phyloP scores from a whole-genome alignment of 257 asterid species.

The Solanum commersonii region DNA sequence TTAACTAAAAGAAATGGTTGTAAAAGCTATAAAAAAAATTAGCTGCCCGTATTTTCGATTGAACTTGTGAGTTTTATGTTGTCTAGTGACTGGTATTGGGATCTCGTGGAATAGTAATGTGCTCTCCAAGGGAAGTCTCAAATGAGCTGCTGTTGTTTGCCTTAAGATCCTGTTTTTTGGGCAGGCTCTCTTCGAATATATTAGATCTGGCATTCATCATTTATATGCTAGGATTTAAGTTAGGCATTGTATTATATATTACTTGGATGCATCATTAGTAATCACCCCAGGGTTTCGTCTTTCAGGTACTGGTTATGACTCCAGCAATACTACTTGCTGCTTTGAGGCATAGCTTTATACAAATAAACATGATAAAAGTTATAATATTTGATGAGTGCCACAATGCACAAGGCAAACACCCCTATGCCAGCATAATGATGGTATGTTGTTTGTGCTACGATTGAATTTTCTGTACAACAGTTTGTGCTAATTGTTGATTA shows the following conservation, averaged over 20 bases:
- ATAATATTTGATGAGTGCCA: conserved; percentile 86
- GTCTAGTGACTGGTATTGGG: background rate
- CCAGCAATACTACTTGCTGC: conserved; percentile 62
- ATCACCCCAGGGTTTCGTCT: background rate
- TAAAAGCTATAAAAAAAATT: background rate
- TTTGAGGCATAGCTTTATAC: conserved; percentile 47
- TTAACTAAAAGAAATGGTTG: background rate
- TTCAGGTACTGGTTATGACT: conserved; percentile 92
- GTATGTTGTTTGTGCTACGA: conserved; percentile 17
- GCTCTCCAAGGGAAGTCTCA: background rate
- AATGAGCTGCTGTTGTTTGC: background rate
- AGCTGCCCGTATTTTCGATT: background rate
- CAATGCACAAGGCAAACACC: conserved; percentile 68
- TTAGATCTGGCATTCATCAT: background rate
- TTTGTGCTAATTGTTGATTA: background rate
- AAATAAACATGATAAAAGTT: conserved; percentile 52
- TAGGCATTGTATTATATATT: background rate
- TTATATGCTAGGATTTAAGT: background rate
- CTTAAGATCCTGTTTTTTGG: background rate
- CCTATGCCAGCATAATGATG: conserved; percentile 69
- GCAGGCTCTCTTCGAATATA: background rate
- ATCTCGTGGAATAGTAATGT: background rate
- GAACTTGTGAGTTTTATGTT: background rate
- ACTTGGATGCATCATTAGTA: background rate
- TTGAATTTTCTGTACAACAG: background rate